These are phyloP conservation scores for Syzygium malaccense DNA, from an alignment of 441 rosid species.

Conservation along the genomic window DNA sequence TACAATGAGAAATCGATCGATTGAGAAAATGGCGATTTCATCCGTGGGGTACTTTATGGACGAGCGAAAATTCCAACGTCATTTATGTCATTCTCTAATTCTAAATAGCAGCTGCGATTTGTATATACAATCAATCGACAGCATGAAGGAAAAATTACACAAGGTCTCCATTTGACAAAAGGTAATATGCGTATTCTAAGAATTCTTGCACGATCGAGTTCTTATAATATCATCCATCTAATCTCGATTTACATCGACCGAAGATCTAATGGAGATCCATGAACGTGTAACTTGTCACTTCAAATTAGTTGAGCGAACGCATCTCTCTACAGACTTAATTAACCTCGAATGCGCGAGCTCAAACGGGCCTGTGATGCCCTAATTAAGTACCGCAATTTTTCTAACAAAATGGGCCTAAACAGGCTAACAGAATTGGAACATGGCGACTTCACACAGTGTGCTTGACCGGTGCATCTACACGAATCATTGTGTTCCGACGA, in stretches of 20 bases:
- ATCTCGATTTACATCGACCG: neutral
- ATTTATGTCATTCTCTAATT: neutral
- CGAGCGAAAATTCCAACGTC: neutral
- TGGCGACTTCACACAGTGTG: rapidly evolving
- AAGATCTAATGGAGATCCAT: neutral
- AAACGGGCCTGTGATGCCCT: neutral
- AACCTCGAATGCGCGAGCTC: neutral
- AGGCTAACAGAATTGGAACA: neutral
- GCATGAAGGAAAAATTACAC: no score
- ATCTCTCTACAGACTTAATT: neutral
- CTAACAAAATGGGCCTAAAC: neutral
- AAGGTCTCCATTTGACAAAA: no score
- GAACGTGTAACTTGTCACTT: neutral
- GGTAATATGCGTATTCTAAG: neutral
- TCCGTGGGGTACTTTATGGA: neutral
- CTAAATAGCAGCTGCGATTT: neutral
- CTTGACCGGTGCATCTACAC: neutral
- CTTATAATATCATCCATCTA: neutral
- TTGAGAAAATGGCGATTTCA: neutral
- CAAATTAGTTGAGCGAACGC: neutral
- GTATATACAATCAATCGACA: no score
- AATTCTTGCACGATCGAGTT: neutral
- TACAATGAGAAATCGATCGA: neutral
- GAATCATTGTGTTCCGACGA: neutral
- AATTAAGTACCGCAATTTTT: neutral